Percentiles rank a stretch among this genome's conserved stretches.
These are phyloP conservation scores for Geotrichum klebahnii DNA, from an alignment of 1,139 yeast genomes.

Conservation along the genomic window DNA sequence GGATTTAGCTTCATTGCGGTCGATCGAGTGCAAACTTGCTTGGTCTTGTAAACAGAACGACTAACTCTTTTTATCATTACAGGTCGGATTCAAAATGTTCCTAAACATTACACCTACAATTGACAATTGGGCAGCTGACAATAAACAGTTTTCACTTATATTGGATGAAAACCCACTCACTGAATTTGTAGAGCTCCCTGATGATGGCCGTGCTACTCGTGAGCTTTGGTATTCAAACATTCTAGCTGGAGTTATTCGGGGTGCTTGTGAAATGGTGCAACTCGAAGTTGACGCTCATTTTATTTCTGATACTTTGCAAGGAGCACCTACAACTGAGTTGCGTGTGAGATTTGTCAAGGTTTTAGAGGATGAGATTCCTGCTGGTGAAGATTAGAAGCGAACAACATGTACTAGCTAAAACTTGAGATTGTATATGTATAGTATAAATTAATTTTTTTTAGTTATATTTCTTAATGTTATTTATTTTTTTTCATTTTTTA, in stretches of 20 bases:
- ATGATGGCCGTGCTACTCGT: constrained; percentile 61
- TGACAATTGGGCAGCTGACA: constrained; percentile 73
- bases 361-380: constrained; percentile 91
- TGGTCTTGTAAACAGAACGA: no score
- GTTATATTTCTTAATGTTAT: neutral
- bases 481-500: neutral
- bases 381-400: constrained; percentile 84
- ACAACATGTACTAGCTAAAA: no score
- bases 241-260: constrained; percentile 82
- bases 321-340: constrained; percentile 78
- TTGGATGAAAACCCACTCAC: constrained; percentile 85
- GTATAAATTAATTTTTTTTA: neutral
- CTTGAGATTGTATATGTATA: neutral
- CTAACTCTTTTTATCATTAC: no score
- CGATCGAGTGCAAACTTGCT: no score
- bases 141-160: constrained; percentile 66
- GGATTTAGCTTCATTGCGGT: no score
- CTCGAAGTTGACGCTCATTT: constrained; percentile 82
- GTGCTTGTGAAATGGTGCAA: constrained; percentile 95
- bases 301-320: constrained; percentile 74
- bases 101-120: constrained; percentile 75
- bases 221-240: constrained; percentile 92
- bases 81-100: constrained; percentile 86
- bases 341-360: constrained; percentile 66
- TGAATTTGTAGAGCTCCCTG: constrained; percentile 91